These are phyloP conservation scores for Casuarina cunninghamiana DNA, from an alignment of 306 rosid genomes.

Conservation along the genomic window DNA sequence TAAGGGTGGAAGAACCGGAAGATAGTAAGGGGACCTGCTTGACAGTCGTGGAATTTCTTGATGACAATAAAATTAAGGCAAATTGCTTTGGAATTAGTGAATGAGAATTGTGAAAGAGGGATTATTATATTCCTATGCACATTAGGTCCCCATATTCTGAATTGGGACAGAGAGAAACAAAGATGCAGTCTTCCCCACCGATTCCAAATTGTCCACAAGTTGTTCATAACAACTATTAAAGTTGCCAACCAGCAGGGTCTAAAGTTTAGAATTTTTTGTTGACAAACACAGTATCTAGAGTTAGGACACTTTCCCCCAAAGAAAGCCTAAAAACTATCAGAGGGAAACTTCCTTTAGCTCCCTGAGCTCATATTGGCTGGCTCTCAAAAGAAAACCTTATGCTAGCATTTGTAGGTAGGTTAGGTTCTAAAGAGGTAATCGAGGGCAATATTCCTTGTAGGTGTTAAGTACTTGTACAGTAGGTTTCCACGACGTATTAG, in stretches of 20 bases:
- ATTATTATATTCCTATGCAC: neutral
- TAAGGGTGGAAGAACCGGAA: neutral
- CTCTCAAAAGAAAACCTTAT: neutral
- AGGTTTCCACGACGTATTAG: neutral
- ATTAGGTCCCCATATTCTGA: neutral
- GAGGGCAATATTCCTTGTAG: neutral
- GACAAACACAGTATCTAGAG: neutral
- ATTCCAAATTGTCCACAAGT: neutral
- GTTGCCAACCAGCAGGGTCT: slow-evolving; percentile 1
- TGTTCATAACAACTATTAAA: neutral
- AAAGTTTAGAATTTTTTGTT: neutral
- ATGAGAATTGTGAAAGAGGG: neutral
- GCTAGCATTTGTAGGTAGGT: neutral
- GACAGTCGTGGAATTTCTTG: neutral
- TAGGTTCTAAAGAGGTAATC: neutral
- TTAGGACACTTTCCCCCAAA: neutral
- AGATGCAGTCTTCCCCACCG: neutral
- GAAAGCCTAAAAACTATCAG: neutral
- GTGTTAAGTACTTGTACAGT: neutral
- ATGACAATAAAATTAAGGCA: neutral
- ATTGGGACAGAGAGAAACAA: neutral
- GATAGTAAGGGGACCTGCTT: neutral
- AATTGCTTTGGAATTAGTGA: neutral
- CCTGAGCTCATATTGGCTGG: neutral
- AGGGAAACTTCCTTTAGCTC: slow-evolving; percentile 13